Base-by-base conservation (phyloP, 345 rosid genomes). In the Gossypium raimondii region DNA sequence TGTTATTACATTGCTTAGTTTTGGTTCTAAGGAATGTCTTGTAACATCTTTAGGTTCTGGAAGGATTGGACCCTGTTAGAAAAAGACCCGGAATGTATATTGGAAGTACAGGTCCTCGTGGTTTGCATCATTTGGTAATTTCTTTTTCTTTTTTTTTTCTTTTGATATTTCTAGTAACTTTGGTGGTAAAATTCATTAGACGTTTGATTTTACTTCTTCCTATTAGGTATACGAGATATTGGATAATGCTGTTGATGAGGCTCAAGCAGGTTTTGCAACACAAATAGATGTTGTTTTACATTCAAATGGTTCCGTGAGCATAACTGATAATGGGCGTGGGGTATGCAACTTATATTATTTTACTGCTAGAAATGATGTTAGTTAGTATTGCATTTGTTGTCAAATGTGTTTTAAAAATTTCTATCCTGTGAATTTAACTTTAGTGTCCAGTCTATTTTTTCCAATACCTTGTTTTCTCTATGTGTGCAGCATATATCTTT, bases 21-120 rank as follows among this genome's bases (percentile, higher is more conserved):
- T 34, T 34, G 11, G 58, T 24, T 6, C 11, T 43, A 45, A 27
- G 6, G 29, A 38, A 59, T 50, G 80, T 18, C 65, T 55, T 78
- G 12, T 65, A 63, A 34, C 77, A 48, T 62, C 56, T 70, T 52
- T 80, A 96, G 99, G 99, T 96, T 63, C 83, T 96, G 80, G 97
- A 96, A 87, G 99, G 99, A 9, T 84, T 96, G 48, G 99, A 96
- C 59, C 97, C 99, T 62, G 99, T 96, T 7, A 87, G 99, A 70
- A 96, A 93, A 83, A 88, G 99, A 79, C 99, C 99, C 4, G 99
- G 97, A 50, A 95, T 95, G 99, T 95, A 95, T 69, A 95, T 95
- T 44, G 99, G 99, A 62, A 95, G 98, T 77, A 95, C 99, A 1
- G 99, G 99, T 61, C 79, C 92, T 79, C 99, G 99, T 53, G 99